A percentile compares a stretch with the other conserved stretches of the same genome.
Conservation (phyloP, 225 moss, liverwort and hornwort species). For the Pleurozium schreberi region DNA sequence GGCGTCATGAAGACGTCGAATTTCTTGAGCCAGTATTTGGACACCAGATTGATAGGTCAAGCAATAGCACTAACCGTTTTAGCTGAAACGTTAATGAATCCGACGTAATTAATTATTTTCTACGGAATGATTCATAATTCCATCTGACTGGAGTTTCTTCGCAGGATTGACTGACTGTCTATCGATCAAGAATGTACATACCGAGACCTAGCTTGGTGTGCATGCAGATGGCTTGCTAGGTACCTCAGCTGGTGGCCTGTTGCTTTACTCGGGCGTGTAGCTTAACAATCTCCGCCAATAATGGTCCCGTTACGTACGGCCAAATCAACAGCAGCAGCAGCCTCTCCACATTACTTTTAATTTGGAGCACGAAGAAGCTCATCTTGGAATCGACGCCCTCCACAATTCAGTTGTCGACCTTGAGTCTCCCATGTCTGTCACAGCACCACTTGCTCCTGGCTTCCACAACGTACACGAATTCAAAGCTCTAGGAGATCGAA, state of each 20-base stretch:
- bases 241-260: not conserved
- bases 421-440: not conserved
- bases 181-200: no score
- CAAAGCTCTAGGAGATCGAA: not conserved
- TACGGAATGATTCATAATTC: no score
- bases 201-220: no score
- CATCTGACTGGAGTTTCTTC: no score
- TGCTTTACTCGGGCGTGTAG: not conserved
- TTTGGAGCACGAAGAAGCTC: not conserved
- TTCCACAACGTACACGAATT: not conserved
- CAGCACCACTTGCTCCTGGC: not conserved
- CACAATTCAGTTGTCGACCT: not conserved
- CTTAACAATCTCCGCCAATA: not conserved
- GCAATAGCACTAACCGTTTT: not conserved
- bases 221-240: no score
- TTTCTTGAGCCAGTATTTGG: not conserved
- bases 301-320: not conserved
- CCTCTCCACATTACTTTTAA: not conserved
- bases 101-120: no score
- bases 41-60: not conserved
- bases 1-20: not conserved
- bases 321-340: not conserved
- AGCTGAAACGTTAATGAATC: not conserved
- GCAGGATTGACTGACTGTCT: no score
- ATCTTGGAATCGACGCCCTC: not conserved